Base-by-base conservation (phyloP, 2,329 filamentous ascomycete species). In the Diaporthe sp. region DNA sequence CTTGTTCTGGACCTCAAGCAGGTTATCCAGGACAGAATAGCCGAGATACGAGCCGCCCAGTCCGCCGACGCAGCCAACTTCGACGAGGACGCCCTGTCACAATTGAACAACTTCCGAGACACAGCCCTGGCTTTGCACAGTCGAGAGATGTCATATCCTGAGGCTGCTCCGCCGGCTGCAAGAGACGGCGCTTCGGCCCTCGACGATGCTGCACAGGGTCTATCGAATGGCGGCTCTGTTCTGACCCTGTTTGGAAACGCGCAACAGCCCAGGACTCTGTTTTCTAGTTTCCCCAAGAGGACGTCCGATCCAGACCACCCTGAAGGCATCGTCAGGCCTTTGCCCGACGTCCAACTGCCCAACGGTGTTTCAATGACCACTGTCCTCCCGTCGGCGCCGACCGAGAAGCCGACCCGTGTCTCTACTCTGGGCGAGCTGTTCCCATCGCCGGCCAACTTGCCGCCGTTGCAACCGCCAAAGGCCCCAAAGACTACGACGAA, bases 221-320 rank as follows among this genome's bases (percentile, higher is more conserved):
- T 84, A 34, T 82, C 86, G 28, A 79, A 83, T 81, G 87, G 78
- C 83, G 89, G 89, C 73, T 89, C 92, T 22, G 92, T 96, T 8
- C 86, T 98, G 75, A 96, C 94, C 0, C 87, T 98, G 1, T 93
- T 92, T 79, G 95, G 94, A 73, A 94, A 92, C 79, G 94, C 94
- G 55, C 92, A 93, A 2, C 92, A 92, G 61, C 90, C 94, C 49
- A 93, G 92, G 79, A 94, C 96, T 76, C 87, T 98, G 5, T 98
- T 97, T 82, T 98, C 96, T 5, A 98, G 96, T 83, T 87, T 98
- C 68, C 94, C 94, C 78, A 88, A 90, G 73, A 85, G 87, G 17
- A 77, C 81, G 2, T 82, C 84, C 37, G 78, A 81, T 9, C 78
- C 78, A 10, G 76, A 78, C 28, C 75, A 79, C 42, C 73, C 77